Evolutionary conservation across 441 rosid genomes (phyloP), one percentile per base, ranked within the genome.

Genomic region (Gossypium lobatum): DNA sequence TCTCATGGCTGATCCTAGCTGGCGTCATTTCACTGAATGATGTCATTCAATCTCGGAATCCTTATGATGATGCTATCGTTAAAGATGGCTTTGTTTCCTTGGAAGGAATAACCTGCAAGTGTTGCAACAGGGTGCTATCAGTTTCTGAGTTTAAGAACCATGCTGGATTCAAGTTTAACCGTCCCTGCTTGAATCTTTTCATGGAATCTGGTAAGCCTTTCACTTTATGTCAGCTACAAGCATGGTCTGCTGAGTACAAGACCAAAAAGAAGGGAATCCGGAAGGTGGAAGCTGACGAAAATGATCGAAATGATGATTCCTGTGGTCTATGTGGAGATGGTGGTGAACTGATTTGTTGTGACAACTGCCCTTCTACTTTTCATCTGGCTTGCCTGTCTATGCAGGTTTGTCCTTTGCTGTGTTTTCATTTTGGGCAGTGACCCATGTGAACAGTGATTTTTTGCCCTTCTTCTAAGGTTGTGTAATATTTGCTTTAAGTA

Each of bases 291-390:
- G 72, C 70, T 73, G 86, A 78, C 74, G 90, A 88, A n/a, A 87
- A 88, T 78, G 98, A 93, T 82, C 87, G 75, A 76, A 95, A 95
- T 83, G 98, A 95, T 73, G 99, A 95, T 85, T 91, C 96, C 46
- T 95, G 99, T 84, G 99, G 97, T 75, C 75, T 90, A 34, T 93
- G 98, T 78, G 99, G 97, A 79, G 95, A 91, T 74, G 96, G 88
- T 21, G 99, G 99, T 48, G 97, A 91, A 79, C 81, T 95, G 84
- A 85, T 95, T 80, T 95, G 99, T 81, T 95, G 99, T 75, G 99
- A 95, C 79, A 88, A 89, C 73, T 95, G 98, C 77, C 99, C 99
- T 45, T 87, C 98, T 59, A 88, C 97, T 74, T 95, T 85, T 81
- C 99, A 95, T 80, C 90, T 79, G 83, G 84, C 84, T 73, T 95